Evolutionary conservation across 371 early-diverging fungal genomes (phyloP).

Genomic region (Syncephalastrum monosporum): DNA sequence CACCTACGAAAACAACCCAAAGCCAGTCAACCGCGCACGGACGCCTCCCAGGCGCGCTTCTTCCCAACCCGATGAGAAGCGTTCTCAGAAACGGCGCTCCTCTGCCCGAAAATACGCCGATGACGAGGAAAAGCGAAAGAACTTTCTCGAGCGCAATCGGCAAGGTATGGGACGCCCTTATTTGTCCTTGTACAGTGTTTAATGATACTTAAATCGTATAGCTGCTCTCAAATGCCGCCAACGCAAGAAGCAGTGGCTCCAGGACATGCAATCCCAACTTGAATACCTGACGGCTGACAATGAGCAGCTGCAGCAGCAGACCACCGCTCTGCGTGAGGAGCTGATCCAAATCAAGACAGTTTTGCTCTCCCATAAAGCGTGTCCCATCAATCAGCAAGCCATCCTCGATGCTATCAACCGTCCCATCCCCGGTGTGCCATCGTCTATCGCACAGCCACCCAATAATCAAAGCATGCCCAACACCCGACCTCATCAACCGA

Average conservation of each 20-base stretch:
- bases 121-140: conserved; percentile 70
- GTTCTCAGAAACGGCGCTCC: conserved; percentile 1
- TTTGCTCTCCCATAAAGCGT: conserved; percentile 62
- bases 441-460: no score
- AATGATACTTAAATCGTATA: conserved; percentile 11
- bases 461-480: no score
- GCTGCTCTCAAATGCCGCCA: conserved; percentile 72
- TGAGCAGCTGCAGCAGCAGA: conserved; percentile 45
- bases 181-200: background rate
- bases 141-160: conserved; percentile 82
- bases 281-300: conserved; percentile 55
- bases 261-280: conserved; percentile 55
- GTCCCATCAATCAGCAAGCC: conserved; percentile 43
- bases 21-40: conserved; percentile 1
- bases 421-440: conserved; percentile 9
- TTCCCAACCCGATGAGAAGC: no score
- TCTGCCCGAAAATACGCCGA: conserved; percentile 15
- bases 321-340: conserved; percentile 49
- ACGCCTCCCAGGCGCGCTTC: background rate
- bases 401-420: conserved; percentile 14
- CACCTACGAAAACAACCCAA: conserved; percentile 5
- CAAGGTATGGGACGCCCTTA: conserved; percentile 50
- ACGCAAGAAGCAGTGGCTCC: conserved; percentile 67
- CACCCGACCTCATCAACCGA: no score
- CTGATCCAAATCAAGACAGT: conserved; percentile 55